Conservation (phyloP, 1,284 basidiomycete species). For the Puccinia horiana region DNA sequence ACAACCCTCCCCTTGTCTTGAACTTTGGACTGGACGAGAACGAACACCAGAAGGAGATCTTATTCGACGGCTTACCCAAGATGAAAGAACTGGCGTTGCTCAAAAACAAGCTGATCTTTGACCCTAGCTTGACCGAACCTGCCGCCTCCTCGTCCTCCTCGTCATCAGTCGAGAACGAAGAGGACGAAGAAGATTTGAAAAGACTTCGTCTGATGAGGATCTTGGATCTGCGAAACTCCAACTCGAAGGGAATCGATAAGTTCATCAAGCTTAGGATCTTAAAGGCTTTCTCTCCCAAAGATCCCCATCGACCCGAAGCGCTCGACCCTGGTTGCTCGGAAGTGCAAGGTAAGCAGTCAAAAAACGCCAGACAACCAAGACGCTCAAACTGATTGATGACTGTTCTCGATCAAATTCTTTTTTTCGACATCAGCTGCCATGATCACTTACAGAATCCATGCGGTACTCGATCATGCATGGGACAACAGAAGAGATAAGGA, state of each 20-base stretch:
- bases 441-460: constrained; percentile 39
- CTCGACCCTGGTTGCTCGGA: constrained; percentile 46
- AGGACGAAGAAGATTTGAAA: constrained; percentile 10
- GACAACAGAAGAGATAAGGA: constrained; percentile 34
- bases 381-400: neutral
- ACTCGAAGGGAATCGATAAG: constrained; percentile 44
- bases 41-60: constrained; percentile 22
- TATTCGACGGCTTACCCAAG: constrained; percentile 34
- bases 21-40: constrained; percentile 42
- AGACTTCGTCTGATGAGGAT: constrained; percentile 26
- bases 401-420: neutral
- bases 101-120: constrained; percentile 22
- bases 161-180: neutral
- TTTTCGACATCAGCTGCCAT: constrained; percentile 24
- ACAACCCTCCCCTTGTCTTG: neutral
- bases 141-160: neutral
- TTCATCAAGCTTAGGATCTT: constrained; percentile 44
- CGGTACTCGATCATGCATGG: constrained; percentile 41
- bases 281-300: constrained; percentile 37
- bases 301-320: constrained; percentile 10
- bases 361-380: neutral
- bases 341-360: constrained; percentile 39
- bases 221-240: constrained; percentile 44
- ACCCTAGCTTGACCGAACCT: constrained; percentile 6
- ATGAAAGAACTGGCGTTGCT: neutral